Base-by-base conservation (phyloP, 2,329 filamentous ascomycete species). In the Cercospora janseana region DNA sequence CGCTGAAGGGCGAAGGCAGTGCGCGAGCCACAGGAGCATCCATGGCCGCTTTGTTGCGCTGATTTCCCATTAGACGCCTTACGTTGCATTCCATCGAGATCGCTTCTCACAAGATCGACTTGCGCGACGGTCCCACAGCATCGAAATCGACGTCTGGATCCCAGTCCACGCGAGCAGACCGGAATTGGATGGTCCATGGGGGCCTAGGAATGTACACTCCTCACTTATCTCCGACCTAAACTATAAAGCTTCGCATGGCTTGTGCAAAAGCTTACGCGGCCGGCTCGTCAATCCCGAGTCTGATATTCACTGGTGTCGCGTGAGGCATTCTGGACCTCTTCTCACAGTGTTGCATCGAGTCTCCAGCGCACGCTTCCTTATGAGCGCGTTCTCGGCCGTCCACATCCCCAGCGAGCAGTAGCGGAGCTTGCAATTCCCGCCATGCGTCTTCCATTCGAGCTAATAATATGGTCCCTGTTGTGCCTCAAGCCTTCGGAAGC, bases 241-340 rank as follows among this genome's bases (percentile, higher is more conserved):
- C 4, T 7, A 24, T 3, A 35, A 46, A 28, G 16, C 15, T 44
- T 23, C 29, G 41, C 15, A 45, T 26, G 24, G 32, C 44, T 47
- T 47, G 24, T 23, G 23, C 44, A 29, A 47, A 45, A 49, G 37
- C 46, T 49, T 49, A 49, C 46, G 46, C 46, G 46, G 46, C 46
- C 23, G 15, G 16, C 35, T 38, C 35, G 35, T 38, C 35, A 38
- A 20, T 23, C 35, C 20, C 35, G 35, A 23, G 18, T 4, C 23
- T 13, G 35, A n/a, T 12, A 32, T 32, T 13, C 10, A 6, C 29
- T 32, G 15, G 21, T 18, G n/a, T 40, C 13, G 29, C 29, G 6
- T 32, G 8, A n/a, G 4, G 16, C 16, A 15, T 15, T 15, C 29
- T 32, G 6, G 4, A 32, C 16, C 4, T 6, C 10, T 32, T 32